Evolutionary conservation across 192 early-diverging fungal genomes (phyloP).

Genomic region (Geranomyces variabilis): DNA sequence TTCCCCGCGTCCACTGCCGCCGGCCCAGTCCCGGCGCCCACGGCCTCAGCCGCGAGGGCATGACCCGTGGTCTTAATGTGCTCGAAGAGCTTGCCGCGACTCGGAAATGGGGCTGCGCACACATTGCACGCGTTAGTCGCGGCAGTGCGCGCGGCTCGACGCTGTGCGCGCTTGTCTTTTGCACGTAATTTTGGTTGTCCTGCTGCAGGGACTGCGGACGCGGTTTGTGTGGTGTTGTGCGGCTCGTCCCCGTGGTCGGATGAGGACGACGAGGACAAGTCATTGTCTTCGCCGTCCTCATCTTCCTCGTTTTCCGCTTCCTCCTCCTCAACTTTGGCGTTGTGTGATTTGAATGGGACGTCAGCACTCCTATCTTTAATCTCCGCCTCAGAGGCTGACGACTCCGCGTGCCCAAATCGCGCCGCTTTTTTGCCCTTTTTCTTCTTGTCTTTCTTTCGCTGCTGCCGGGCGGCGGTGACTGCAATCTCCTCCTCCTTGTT

Average conservation of each 20-base stretch:
- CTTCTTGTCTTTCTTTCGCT: conserved; percentile 8
- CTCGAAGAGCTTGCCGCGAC: conserved; percentile 83
- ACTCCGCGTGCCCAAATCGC: conserved; percentile 13
- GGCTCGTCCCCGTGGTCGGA: not conserved
- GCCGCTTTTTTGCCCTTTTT: conserved; percentile 15
- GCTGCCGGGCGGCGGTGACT: not conserved
- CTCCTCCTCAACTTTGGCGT: not conserved
- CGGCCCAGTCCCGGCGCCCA: not conserved
- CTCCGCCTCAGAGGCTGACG: not conserved
- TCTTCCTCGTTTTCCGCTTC: not conserved
- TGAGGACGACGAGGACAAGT: not conserved
- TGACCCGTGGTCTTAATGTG: conserved; percentile 89
- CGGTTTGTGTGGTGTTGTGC: not conserved
- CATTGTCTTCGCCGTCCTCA: not conserved
- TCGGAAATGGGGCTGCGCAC: conserved; percentile 70
- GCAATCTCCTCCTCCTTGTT: not conserved
- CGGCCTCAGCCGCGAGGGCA: conserved; percentile 47
- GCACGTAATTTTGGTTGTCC: conserved; percentile 4
- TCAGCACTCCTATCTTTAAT: too few species aligned
- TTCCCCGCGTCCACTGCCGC: not conserved
- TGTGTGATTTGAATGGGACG: not conserved
- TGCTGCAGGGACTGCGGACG: not conserved
- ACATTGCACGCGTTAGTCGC: conserved; percentile 70
- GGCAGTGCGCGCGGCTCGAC: conserved; percentile 32
- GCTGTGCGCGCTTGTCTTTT: conserved; percentile 36